These are phyloP conservation scores for Fusarium piperis DNA, from an alignment of 2,329 filamentous ascomycete species.

Conservation along the genomic window DNA sequence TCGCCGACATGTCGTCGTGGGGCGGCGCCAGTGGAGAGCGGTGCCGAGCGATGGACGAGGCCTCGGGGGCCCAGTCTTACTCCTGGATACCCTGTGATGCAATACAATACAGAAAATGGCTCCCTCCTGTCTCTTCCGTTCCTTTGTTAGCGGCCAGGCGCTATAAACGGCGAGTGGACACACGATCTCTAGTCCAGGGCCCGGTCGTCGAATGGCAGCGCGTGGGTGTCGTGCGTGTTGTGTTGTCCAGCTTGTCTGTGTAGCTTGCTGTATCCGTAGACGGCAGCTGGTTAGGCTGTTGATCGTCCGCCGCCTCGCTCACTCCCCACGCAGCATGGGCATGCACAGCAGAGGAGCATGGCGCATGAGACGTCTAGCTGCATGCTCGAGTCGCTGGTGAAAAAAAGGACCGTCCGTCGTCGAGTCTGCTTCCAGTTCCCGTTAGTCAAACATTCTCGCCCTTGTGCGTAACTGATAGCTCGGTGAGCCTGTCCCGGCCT, in stretches of 20 bases:
- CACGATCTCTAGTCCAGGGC: constrained; percentile 17
- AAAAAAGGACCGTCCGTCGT: not conserved
- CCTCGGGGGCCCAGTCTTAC: not conserved
- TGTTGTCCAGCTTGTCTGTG: constrained; percentile 10
- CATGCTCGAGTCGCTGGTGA: constrained; percentile 16
- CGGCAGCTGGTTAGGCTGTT: not conserved
- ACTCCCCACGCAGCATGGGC: constrained; percentile 17
- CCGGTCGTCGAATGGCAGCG: not conserved
- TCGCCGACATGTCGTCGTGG: not conserved
- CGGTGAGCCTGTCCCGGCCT: constrained; percentile 3
- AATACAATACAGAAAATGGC: constrained; percentile 28
- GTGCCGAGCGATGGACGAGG: not conserved
- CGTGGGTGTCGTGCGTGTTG: constrained; percentile 13
- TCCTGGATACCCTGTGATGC: constrained; percentile 10
- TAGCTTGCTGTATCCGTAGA: constrained; percentile 3
- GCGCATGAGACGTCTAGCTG: constrained; percentile 8
- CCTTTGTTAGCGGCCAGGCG: constrained; percentile 5
- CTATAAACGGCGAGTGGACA: constrained; percentile 24
- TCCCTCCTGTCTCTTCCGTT: not conserved
- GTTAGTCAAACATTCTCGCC: constrained; percentile 35
- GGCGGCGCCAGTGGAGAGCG: constrained; percentile 3
- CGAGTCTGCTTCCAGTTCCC: constrained; percentile 10
- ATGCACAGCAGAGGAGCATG: constrained; percentile 33
- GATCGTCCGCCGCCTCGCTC: not conserved
- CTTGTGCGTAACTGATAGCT: constrained; percentile 28